Conservation (phyloP, 2,329 filamentous ascomycete genomes). For the Didymosphaeria variabile region DNA sequence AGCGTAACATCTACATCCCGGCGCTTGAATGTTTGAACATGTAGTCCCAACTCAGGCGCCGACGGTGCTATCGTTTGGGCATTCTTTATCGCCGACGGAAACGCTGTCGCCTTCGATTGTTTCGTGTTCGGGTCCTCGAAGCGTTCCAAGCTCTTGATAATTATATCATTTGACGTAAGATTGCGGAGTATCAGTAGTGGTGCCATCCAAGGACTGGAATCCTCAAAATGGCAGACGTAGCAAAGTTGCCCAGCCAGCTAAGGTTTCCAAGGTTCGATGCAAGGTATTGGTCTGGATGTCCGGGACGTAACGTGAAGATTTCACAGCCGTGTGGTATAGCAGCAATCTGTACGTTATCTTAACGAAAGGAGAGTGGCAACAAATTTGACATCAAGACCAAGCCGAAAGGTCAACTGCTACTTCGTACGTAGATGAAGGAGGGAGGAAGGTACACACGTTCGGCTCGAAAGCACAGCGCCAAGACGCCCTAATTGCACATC, state of each 20-base stretch:
- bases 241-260: neutral
- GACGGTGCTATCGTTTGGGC: slow-evolving; percentile 41
- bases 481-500: neutral
- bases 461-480: neutral
- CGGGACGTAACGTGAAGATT: too few relatives aligned
- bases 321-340: too few relatives aligned
- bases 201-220: slow-evolving; percentile 28
- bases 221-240: neutral
- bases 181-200: slow-evolving; percentile 79
- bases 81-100: slow-evolving; percentile 42
- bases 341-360: too few relatives aligned
- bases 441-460: neutral
- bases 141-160: slow-evolving; percentile 77
- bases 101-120: slow-evolving; percentile 42
- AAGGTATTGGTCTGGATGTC: neutral
- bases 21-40: slow-evolving; percentile 68
- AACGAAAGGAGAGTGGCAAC: too few relatives aligned
- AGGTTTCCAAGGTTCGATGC: neutral
- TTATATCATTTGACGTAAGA: slow-evolving; percentile 76
- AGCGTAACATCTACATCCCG: slow-evolving; percentile 71
- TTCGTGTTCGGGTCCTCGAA: slow-evolving; percentile 66
- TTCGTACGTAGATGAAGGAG: neutral
- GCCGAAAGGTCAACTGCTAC: too few relatives aligned
- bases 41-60: slow-evolving; percentile 58
- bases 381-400: too few relatives aligned